Base-by-base conservation (phyloP, 2,329 filamentous ascomycete species). In the Colletotrichum cordylinicola region DNA sequence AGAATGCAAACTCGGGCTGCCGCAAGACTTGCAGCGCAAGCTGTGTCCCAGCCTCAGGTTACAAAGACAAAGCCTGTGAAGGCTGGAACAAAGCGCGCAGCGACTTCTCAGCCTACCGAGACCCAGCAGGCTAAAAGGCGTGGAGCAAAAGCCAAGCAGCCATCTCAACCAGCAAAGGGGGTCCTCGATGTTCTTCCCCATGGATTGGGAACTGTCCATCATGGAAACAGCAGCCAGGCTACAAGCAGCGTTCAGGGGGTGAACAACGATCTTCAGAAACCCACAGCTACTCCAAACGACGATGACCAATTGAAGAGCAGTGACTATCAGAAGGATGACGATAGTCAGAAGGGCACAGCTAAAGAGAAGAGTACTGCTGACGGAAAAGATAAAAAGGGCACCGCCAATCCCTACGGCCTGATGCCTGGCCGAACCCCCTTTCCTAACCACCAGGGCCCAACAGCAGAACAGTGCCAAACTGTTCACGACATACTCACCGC, bases 381-480 rank as follows among this genome's bases (percentile, higher is more conserved):
- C 4, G 31, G 12, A 61, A 35, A 60, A 52, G 48, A 64, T 2
- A 81, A 77, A 65, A 78, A 76, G n/a, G 75, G 78, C 2, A 81
- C 82, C 69, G 80, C 82, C 6, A 79, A 79, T 67, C 85, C 84
- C 4, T 92, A 92, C 72, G 87, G 89, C 15, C 80, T 92, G 33
- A 91, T 86, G 3, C 90, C 90, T 31, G 90, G 90, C 29, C 80
- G 81, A 68, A 90, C 91, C 1, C 95, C 95, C 0, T 98, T 93
- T 78, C 94, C 94, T 0, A 87, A 93, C 72, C 93, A 91, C 82
- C 79, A 83, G 4, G 89, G 88, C 71, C 95, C 95, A 0, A 95
- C 93, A 0, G 80, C 88, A 0, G 90, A 92, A 67, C 91, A 95
- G 79, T 96, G 94, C 81, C 88, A 93, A 77, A 89, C 93, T 79